Evolutionary conservation across 257 asterid genomes (phyloP).

Genomic region (Mentha longifolia): DNA sequence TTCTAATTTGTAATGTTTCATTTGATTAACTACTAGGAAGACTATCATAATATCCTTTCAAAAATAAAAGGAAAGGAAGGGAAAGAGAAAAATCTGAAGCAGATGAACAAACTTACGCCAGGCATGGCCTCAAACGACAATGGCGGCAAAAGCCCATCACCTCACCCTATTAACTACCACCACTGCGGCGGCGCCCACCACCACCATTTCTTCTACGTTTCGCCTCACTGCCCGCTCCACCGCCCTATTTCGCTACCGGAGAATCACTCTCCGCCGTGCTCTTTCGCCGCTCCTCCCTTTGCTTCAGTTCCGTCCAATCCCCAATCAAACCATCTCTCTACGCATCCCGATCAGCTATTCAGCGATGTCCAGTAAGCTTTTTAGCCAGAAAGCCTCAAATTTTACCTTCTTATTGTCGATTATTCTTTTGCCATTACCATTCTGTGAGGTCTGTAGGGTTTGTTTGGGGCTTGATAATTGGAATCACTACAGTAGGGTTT

Average conservation of each 20-base stretch:
- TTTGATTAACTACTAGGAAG: too few species aligned
- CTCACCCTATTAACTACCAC: slow-evolving; percentile 21
- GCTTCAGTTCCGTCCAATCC: slow-evolving; percentile 37
- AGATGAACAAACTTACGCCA: too few species aligned
- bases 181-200: slow-evolving; percentile 43
- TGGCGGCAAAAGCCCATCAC: slow-evolving; percentile 20
- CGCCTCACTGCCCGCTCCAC: slow-evolving; percentile 65
- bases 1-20: too few species aligned
- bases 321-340: slow-evolving; percentile 18
- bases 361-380: slow-evolving; percentile 39
- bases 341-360: slow-evolving; percentile 19
- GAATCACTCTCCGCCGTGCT: slow-evolving; percentile 54
- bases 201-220: slow-evolving; percentile 52
- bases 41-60: too few species aligned
- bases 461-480: not conserved
- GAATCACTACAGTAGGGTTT: not conserved
- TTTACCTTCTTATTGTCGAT: not conserved
- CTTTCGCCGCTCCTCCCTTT: slow-evolving; percentile 32
- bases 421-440: not conserved
- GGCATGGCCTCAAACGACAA: slow-evolving; percentile 24
- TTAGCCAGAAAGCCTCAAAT: too few species aligned
- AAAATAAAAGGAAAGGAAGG: too few species aligned
- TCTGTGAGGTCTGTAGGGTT: not conserved
- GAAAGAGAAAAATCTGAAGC: too few species aligned
- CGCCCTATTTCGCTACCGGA: slow-evolving; percentile 43